A percentile compares a stretch with the other conserved stretches of the same genome.
These are phyloP conservation scores for Endoconidiophora laricicola DNA, from an alignment of 2,329 filamentous ascomycete genomes.

Conservation along the genomic window DNA sequence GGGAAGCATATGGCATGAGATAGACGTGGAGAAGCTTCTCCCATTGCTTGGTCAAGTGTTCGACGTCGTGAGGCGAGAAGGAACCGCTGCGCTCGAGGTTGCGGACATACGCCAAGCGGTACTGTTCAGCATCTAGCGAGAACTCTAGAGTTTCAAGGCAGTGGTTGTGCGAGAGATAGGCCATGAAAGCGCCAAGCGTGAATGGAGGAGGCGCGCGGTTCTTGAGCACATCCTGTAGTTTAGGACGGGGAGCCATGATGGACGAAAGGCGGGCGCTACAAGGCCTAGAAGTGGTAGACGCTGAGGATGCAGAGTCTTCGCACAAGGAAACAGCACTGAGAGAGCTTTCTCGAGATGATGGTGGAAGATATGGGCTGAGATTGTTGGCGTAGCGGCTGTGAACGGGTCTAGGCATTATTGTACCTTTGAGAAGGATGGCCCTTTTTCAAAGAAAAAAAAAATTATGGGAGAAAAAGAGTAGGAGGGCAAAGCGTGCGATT, in stretches of 20 bases:
- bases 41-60: conserved; percentile 70
- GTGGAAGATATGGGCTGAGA: not conserved
- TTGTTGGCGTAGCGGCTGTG: not conserved
- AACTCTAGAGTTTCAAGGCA: conserved; percentile 95
- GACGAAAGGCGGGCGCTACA: conserved; percentile 31
- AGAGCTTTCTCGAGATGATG: conserved; percentile 3
- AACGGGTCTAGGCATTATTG: conserved; percentile 3
- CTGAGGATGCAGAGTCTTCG: conserved; percentile 7
- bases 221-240: conserved; percentile 71
- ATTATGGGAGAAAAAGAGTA: not conserved
- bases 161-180: conserved; percentile 90
- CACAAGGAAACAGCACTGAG: conserved; percentile 3
- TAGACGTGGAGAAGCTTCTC: conserved; percentile 77
- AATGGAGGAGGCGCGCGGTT: conserved; percentile 77
- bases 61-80: conserved; percentile 28
- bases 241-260: conserved; percentile 20
- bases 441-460: not conserved
- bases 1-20: conserved; percentile 66
- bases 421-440: too few relatives aligned
- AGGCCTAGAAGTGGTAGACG: conserved; percentile 27
- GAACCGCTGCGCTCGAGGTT: conserved; percentile 17
- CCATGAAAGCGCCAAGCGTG: conserved; percentile 86
- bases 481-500: not conserved
- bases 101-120: conserved; percentile 43
- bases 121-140: conserved; percentile 82